These are phyloP conservation scores for Kwoniella mangroviensis DNA, from an alignment of 768 basidiomycete species.

Conservation along the genomic window DNA sequence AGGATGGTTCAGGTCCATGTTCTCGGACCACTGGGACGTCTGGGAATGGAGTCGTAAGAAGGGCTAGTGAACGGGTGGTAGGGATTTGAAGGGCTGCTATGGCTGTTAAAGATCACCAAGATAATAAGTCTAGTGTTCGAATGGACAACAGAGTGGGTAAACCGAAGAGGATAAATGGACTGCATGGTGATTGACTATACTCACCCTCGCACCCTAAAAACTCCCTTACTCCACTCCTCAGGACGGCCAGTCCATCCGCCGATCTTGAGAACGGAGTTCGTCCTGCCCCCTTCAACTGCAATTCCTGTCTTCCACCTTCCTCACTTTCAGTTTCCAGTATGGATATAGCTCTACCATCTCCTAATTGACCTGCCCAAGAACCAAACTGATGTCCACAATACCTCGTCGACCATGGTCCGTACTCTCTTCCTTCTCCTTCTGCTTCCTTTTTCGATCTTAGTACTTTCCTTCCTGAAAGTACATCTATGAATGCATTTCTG, in stretches of 20 bases:
- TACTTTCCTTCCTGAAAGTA: conserved; percentile 76
- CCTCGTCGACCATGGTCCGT: conserved; percentile 83
- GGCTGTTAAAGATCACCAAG: conserved; percentile 57
- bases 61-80: conserved; percentile 79
- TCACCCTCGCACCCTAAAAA: conserved; percentile 89
- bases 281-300: conserved; percentile 94
- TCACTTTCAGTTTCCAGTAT: conserved; percentile 81
- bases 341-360: conserved; percentile 93
- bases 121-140: background rate
- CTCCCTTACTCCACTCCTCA: conserved; percentile 93
- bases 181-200: conserved; percentile 23
- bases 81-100: conserved; percentile 83
- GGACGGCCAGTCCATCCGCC: conserved; percentile 92
- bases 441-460: conserved; percentile 62
- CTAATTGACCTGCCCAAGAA: conserved; percentile 87
- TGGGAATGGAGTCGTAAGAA: conserved; percentile 70
- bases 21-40: conserved; percentile 77
- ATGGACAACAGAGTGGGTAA: background rate
- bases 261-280: conserved; percentile 89
- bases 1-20: conserved; percentile 66
- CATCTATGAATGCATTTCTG: conserved; percentile 75
- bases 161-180: background rate
- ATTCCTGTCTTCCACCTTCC: conserved; percentile 67
- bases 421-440: conserved; percentile 50
- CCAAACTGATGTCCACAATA: conserved; percentile 72